Conservation (phyloP, 2,329 filamentous ascomycete species). For the Diatrype stigma region DNA sequence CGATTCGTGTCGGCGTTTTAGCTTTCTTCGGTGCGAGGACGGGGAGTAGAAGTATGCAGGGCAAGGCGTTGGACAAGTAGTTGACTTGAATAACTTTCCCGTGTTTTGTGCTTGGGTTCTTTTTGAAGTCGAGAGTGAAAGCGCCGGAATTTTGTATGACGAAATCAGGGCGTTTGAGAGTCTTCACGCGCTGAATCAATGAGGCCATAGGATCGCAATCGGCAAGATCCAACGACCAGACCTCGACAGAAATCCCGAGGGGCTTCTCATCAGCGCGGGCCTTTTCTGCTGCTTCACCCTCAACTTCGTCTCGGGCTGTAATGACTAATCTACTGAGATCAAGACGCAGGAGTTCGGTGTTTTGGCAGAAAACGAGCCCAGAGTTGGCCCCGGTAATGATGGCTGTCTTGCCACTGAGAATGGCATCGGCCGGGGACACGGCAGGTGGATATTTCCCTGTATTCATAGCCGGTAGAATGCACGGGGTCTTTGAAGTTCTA, state of each 20-base stretch:
- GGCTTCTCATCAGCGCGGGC: background rate
- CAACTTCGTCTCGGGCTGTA: background rate
- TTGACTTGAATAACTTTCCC: background rate
- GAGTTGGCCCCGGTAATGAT: background rate
- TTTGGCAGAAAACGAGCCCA: background rate
- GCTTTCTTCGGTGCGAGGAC: background rate
- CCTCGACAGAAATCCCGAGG: background rate
- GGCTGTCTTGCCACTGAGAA: background rate
- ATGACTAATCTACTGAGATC: background rate
- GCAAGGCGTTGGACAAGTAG: background rate
- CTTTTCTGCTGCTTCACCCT: background rate
- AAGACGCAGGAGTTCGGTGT: background rate
- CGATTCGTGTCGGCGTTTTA: background rate
- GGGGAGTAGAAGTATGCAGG: background rate
- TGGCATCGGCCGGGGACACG: background rate
- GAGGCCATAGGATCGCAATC: background rate
- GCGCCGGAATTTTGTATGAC: background rate
- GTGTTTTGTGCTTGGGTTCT: background rate
- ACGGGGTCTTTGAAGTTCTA: no score
- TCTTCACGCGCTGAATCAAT: background rate
- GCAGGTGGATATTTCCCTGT: no score
- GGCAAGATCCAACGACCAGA: background rate
- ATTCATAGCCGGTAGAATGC: no score
- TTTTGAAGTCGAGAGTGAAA: background rate
- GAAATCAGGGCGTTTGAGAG: background rate